A percentile compares a stretch with the other conserved stretches of the same genome.
phyloP scores from a whole-genome alignment of 306 rosid genomes.

The Fragaria nilgerrensis region DNA sequence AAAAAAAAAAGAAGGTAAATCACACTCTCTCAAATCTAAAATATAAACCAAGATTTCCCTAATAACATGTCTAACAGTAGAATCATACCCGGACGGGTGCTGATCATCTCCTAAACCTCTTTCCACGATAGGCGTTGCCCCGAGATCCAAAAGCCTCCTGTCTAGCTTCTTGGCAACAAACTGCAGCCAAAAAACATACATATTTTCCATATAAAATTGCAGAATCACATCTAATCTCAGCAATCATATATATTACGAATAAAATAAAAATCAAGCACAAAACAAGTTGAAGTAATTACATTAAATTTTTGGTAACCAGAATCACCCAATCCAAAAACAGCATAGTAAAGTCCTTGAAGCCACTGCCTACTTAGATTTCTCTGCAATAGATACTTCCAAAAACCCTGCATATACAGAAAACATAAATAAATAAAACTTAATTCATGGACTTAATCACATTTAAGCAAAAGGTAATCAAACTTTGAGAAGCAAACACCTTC shows the following conservation, averaged over 20 bases:
- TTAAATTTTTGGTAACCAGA: conserved; percentile 86
- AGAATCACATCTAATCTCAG: neutral
- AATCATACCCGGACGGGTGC: conserved; percentile 84
- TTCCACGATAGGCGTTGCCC: conserved; percentile 63
- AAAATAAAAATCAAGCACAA: neutral
- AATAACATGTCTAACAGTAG: neutral
- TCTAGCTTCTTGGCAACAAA: conserved; percentile 97
- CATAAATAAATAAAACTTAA: neutral
- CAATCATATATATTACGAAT: neutral
- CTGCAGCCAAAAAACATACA: conserved; percentile 36
- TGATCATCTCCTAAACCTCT: conserved; percentile 97
- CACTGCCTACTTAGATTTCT: conserved; percentile 62
- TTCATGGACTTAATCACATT: neutral
- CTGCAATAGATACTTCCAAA: conserved; percentile 86
- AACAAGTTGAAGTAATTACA: conserved; percentile 34
- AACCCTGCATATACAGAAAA: conserved; percentile 46
- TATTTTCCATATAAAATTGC: neutral
- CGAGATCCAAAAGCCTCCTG: conserved; percentile 80
- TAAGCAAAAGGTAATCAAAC: neutral
- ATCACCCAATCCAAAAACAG: conserved; percentile 95
- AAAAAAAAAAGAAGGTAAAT: neutral
- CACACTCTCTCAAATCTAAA: neutral
- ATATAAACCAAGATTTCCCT: neutral
- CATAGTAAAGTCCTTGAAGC: conserved; percentile 66
- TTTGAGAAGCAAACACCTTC: conserved; percentile 46